Evolutionary conservation across 805 yeast genomes (phyloP), one percentile per base, ranked within the genome.

Genomic region (Kazachstania bromeliacearum): DNA sequence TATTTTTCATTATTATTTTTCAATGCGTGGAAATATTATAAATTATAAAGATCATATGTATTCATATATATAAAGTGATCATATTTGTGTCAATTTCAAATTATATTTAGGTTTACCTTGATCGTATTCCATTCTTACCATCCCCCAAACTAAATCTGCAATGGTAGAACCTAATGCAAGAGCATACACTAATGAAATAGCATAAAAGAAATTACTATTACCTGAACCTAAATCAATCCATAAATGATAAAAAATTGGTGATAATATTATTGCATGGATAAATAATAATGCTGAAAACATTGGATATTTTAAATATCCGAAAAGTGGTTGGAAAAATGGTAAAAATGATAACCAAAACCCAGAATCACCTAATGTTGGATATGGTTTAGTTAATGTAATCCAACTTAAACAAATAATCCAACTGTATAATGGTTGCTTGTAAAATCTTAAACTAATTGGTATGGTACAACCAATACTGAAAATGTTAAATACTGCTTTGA

Each of bases 151-250:
- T 45, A 84, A 72, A 50, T 92, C 97, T 29, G 79, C 69, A 13
- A 87, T 50, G 2, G 84, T 65, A 21, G 83, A 57, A 0, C 77
- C 75, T 45, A 85, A 69, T 3, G 87, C 83, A 7, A 77, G 63
- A 0, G 83, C 78, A 58, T 85, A 80, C 3, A 80, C 83, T 40
- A 92, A 68, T 3, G 92, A 85, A 49, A 92, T 82, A 26, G 97
- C 96, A 63, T 89, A 92, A 64, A 87, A 92, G 65, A 92, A 92
- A 60, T 92, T 92, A 35, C 96, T 79, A 62, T 92, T 92, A 19
- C 98, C 99, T 22, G 92, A 85, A 10, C 96, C 96, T 39, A 85
- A 67, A 40, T 79, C 81, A 46, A 89, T 84, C 99, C 99, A 92
- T 41, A 92, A 71, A 57, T 85, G 85, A 63, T 87, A 87, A 56